Conservation (phyloP, 768 basidiomycete genomes). For the Boletus insuetus region DNA sequence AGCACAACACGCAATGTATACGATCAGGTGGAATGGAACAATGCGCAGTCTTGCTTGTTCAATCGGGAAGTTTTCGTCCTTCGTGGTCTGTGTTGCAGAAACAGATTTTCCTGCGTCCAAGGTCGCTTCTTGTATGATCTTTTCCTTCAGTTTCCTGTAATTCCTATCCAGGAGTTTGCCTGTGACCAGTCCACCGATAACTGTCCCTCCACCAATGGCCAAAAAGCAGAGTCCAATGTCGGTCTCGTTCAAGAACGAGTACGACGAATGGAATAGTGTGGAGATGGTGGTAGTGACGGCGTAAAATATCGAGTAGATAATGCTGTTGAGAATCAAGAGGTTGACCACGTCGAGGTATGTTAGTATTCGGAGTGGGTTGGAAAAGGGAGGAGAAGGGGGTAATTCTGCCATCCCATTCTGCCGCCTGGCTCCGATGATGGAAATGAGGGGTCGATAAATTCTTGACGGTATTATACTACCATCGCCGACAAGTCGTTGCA, state of each 20-base stretch:
- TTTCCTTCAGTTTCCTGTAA: slow-evolving; percentile 44
- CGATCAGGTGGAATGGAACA: slow-evolving; percentile 39
- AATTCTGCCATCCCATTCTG: background rate
- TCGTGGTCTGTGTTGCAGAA: slow-evolving; percentile 20
- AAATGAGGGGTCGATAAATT: slow-evolving; percentile 29
- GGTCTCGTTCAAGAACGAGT: slow-evolving; percentile 45
- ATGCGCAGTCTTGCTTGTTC: slow-evolving; percentile 55
- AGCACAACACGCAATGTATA: slow-evolving; percentile 41
- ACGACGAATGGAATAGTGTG: slow-evolving; percentile 49
- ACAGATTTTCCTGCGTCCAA: slow-evolving; percentile 21
- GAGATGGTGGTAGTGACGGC: slow-evolving; percentile 44
- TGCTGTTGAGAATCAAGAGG: slow-evolving; percentile 51
- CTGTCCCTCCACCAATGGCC: slow-evolving; percentile 69
- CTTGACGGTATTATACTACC: slow-evolving; percentile 27
- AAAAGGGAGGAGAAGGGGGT: slow-evolving; percentile 23
- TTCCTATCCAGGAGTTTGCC: slow-evolving; percentile 68
- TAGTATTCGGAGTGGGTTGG: slow-evolving; percentile 39
- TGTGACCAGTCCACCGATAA: slow-evolving; percentile 53
- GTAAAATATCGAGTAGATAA: slow-evolving; percentile 52
- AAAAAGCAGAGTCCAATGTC: slow-evolving; percentile 76
- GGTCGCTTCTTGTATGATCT: slow-evolving; percentile 9
- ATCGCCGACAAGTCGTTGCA: slow-evolving; percentile 25
- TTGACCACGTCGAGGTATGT: slow-evolving; percentile 37
- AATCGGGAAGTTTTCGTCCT: slow-evolving; percentile 51
- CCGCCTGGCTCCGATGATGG: slow-evolving; percentile 24